Conservation (phyloP, 2,329 filamentous ascomycete species). For the Penicillium freii region DNA sequence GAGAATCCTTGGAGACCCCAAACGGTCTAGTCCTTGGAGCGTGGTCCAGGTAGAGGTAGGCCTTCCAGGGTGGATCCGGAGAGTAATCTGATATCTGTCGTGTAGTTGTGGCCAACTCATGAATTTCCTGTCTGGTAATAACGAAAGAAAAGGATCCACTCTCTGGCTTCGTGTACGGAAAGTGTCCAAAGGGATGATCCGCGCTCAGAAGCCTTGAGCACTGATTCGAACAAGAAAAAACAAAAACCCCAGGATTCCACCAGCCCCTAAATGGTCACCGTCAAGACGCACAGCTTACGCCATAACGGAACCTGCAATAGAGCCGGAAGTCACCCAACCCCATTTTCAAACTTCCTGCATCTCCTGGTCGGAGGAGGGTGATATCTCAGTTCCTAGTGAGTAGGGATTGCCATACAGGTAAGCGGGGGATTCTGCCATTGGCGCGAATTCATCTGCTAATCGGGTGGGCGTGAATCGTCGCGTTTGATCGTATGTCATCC, state of each 20-base stretch:
- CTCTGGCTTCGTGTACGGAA: constrained; percentile 10
- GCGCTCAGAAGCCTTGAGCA: background rate
- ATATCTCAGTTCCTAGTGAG: background rate
- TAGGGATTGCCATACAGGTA: constrained; percentile 11
- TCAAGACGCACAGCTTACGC: background rate
- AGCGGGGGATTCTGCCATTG: constrained; percentile 20
- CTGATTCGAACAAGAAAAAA: background rate
- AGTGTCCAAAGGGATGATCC: background rate
- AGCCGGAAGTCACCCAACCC: constrained; percentile 3
- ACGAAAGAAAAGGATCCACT: constrained; percentile 2
- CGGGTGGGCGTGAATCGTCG: constrained; percentile 35
- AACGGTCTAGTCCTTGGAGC: background rate
- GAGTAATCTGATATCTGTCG: constrained; percentile 13
- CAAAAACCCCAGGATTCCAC: background rate
- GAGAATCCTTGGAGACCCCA: background rate
- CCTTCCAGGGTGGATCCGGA: background rate
- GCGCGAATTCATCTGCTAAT: constrained; percentile 25
- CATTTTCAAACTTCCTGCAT: constrained; percentile 8
- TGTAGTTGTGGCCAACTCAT: constrained; percentile 10
- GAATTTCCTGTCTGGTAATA: constrained; percentile 1
- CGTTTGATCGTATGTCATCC: constrained; percentile 39
- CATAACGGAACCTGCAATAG: background rate
- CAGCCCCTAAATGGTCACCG: background rate
- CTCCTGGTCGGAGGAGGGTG: background rate
- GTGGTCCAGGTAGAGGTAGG: background rate